A percentile compares a stretch with the other conserved stretches of the same genome.
Conservation (phyloP, 352 stramenopile species). For the Globisporangium ultimum region DNA sequence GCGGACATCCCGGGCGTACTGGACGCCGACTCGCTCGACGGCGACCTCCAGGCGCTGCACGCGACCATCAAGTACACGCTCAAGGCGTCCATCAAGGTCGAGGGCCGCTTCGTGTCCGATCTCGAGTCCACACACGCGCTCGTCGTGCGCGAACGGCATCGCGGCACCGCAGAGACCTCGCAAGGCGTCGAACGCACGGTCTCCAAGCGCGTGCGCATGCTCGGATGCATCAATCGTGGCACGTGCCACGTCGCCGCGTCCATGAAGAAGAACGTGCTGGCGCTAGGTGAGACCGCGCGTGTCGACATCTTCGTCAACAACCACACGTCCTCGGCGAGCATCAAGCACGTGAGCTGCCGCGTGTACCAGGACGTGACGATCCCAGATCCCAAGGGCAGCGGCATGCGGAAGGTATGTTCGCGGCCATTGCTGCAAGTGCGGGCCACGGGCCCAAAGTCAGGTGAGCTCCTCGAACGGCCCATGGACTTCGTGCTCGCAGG, state of each 20-base stretch:
- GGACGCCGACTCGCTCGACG: slow-evolving; percentile 51
- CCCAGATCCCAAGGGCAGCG: slow-evolving; percentile 21
- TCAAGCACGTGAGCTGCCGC: slow-evolving; percentile 47
- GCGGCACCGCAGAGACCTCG: slow-evolving; percentile 9
- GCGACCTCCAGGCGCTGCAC: slow-evolving; percentile 46
- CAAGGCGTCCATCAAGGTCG: slow-evolving; percentile 61
- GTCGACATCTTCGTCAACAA: slow-evolving; percentile 77
- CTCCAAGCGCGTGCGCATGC: slow-evolving; percentile 54
- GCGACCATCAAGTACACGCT: slow-evolving; percentile 78
- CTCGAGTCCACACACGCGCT: slow-evolving; percentile 56
- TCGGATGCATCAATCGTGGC: slow-evolving; percentile 52
- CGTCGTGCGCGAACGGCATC: slow-evolving; percentile 35
- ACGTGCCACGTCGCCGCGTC: slow-evolving; percentile 60
- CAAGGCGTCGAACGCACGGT: slow-evolving; percentile 54
- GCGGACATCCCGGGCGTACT: slow-evolving; percentile 50
- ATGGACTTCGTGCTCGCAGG: slow-evolving; percentile 52
- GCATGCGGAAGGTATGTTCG: slow-evolving; percentile 33
- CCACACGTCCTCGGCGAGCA: slow-evolving; percentile 46
- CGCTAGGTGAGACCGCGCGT: slow-evolving; percentile 47
- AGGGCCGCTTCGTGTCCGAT: slow-evolving; percentile 67
- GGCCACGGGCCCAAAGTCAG: slow-evolving; percentile 38
- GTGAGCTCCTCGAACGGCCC: slow-evolving; percentile 55
- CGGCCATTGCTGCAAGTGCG: slow-evolving; percentile 51
- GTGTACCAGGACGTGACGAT: slow-evolving; percentile 64
- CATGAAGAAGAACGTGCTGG: slow-evolving; percentile 63